Conservation (phyloP, 2,329 filamentous ascomycete species). For the Thelonectria rubi region DNA sequence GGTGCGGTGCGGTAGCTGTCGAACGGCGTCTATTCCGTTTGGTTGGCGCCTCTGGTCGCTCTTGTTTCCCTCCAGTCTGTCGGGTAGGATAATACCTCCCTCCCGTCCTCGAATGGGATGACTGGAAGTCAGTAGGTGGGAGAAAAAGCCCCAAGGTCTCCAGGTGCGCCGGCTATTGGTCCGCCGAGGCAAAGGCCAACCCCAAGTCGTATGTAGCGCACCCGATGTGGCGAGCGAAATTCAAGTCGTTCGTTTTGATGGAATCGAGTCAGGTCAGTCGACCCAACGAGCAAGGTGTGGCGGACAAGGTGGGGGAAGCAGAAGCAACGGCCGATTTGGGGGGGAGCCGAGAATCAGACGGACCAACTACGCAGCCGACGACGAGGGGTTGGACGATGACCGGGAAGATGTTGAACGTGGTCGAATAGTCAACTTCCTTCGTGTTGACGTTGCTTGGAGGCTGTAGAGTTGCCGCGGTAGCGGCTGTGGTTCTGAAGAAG, state of each 20-base stretch:
- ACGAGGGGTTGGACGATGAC: too few relatives aligned
- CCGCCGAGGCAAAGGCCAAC: slow-evolving; percentile 6
- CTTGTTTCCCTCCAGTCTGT: background rate
- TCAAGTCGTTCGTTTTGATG: slow-evolving; percentile 20
- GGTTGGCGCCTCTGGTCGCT: slow-evolving; percentile 8
- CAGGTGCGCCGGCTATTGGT: slow-evolving; percentile 13
- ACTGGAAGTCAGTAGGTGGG: background rate
- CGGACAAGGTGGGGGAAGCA: slow-evolving; percentile 22
- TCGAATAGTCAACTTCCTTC: too few relatives aligned
- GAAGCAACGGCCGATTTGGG: slow-evolving; percentile 3
- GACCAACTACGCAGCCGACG: background rate
- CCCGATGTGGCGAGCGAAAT: slow-evolving; percentile 23
- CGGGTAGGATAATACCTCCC: background rate
- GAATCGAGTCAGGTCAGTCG: slow-evolving; percentile 40
- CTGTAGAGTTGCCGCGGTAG: too few relatives aligned
- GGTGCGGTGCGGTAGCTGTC: background rate
- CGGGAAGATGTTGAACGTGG: too few relatives aligned
- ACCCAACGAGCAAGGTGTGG: slow-evolving; percentile 30
- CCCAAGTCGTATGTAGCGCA: slow-evolving; percentile 23
- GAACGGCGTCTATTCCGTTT: slow-evolving; percentile 23
- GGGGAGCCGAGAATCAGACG: slow-evolving; percentile 12
- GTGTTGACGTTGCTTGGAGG: too few relatives aligned
- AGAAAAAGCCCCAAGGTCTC: slow-evolving; percentile 2
- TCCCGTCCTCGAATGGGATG: slow-evolving; percentile 10
- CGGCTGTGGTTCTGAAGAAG: too few relatives aligned